Evolutionary conservation across 2,329 filamentous ascomycete genomes (phyloP).

Genomic region (Fusarium sp.): DNA sequence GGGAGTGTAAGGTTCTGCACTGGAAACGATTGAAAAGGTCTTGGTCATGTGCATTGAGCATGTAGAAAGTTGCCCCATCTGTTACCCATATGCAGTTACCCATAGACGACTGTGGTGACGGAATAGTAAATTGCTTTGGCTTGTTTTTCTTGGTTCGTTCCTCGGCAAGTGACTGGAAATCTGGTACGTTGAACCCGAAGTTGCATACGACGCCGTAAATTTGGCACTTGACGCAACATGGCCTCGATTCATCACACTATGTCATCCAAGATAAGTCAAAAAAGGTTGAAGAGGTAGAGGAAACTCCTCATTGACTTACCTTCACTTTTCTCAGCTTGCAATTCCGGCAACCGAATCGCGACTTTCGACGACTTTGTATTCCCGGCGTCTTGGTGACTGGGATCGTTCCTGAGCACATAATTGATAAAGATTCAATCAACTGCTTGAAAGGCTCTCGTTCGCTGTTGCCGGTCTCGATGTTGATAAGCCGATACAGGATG

Average conservation of each 20-base stretch:
- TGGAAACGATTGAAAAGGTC: neutral
- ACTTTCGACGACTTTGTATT: neutral
- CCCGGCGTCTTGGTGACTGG: rapidly evolving
- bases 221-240: neutral
- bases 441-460: too few species aligned
- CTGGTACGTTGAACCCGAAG: neutral
- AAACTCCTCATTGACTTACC: rapidly evolving
- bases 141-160: neutral
- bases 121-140: rapidly evolving
- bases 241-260: neutral
- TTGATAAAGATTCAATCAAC: rapidly evolving
- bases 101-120: neutral
- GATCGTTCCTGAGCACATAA: neutral
- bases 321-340: neutral
- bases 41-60: neutral
- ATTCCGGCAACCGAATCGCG: neutral
- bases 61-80: neutral
- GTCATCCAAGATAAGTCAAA: neutral
- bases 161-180: neutral
- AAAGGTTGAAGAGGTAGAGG: rapidly evolving
- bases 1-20: neutral
- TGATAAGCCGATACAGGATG: neutral
- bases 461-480: neutral
- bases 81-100: neutral
- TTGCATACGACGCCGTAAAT: neutral